Base-by-base conservation (phyloP, 139 green algal genomes). In the Chlorella vulgaris region DNA sequence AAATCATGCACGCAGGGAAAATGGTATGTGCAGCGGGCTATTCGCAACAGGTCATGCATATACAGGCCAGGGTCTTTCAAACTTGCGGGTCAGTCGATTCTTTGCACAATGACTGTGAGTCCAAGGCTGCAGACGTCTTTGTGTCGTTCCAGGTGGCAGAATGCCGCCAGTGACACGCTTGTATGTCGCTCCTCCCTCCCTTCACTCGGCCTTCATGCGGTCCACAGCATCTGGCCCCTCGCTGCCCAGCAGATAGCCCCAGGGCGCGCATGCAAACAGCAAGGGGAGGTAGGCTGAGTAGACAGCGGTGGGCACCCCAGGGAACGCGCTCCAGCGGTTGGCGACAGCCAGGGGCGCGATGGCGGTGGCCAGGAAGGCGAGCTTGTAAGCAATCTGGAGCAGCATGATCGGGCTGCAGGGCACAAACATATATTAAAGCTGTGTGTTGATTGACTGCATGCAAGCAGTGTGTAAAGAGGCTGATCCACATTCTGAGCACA, bases 381-480 rank as follows among this genome's bases (percentile, higher is more conserved):
- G 21, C 47, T 78, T 78, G 70, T 78, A 78, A 7, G 42, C 3
- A 5, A 47, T 50, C 6, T 78, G 70, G 28, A 78, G 55, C 19
- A 78, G 70, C 4, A 78, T 50, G 47, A 78, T 21, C 0, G 70
- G 42, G 70, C 70, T 78, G n/a, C n/a, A n/a, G n/a, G n/a, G 47
- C 69, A 63, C 18, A n/a, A 19, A 38, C 36, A 2, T 4, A n/a
- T 28, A 7, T 5, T 19, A 6, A n/a, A 7, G 65, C 35, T 51
- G 8, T 2, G 38, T 7, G 42, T 0, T 7, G n/a, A 26, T 5
- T 13, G 38, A 15, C 3, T 33, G 36, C 10, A 26, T 22, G 66
- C 33, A 38, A 29, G 63, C 4, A 21, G 28, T 22, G 65, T 31
- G 36, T 22, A 1, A 4, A 15, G n/a, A n/a, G n/a, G n/a, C n/a